phyloP scores from a whole-genome alignment of 2,329 filamentous ascomycete genomes.

The Hypomyces rosellus region DNA sequence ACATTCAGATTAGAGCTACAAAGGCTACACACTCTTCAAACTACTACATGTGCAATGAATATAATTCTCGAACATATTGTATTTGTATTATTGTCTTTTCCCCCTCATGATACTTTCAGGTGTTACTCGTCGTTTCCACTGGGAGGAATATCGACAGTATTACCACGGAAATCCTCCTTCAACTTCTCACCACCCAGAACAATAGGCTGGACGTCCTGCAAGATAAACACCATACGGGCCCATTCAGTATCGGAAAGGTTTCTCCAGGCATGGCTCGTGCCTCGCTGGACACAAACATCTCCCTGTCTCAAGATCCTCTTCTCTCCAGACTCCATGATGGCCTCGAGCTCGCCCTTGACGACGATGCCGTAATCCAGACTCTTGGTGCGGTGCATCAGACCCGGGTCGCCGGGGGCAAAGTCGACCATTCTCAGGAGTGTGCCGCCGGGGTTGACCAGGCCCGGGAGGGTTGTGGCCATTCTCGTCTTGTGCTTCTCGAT shows the following conservation, averaged over 20 bases:
- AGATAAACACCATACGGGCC: constrained; percentile 39
- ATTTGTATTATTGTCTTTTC: too few relatives aligned
- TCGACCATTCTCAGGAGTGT: constrained; percentile 42
- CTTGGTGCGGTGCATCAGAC: constrained; percentile 45
- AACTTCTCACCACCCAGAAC: background rate
- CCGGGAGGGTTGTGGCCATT: constrained; percentile 23
- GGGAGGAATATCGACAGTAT: background rate
- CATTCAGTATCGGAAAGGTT: constrained; percentile 42
- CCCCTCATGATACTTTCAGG: too few relatives aligned
- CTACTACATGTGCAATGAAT: too few relatives aligned
- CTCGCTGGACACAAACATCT: constrained; percentile 50
- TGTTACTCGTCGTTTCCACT: background rate
- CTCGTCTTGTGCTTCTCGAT: constrained; percentile 27
- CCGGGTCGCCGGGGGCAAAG: constrained; percentile 34
- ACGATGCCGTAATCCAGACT: constrained; percentile 50
- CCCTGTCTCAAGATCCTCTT: constrained; percentile 39
- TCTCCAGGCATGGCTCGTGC: constrained; percentile 48
- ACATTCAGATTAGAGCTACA: too few relatives aligned
- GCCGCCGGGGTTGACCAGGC: constrained; percentile 28
- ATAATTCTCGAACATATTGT: too few relatives aligned
- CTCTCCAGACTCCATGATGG: constrained; percentile 45
- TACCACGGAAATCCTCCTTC: constrained; percentile 1
- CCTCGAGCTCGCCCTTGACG: constrained; percentile 46
- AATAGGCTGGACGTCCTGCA: constrained; percentile 29
- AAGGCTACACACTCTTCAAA: too few relatives aligned